phyloP scores from a whole-genome alignment of 2,329 filamentous ascomycete genomes.

The Trichoderma brevicompactum region DNA sequence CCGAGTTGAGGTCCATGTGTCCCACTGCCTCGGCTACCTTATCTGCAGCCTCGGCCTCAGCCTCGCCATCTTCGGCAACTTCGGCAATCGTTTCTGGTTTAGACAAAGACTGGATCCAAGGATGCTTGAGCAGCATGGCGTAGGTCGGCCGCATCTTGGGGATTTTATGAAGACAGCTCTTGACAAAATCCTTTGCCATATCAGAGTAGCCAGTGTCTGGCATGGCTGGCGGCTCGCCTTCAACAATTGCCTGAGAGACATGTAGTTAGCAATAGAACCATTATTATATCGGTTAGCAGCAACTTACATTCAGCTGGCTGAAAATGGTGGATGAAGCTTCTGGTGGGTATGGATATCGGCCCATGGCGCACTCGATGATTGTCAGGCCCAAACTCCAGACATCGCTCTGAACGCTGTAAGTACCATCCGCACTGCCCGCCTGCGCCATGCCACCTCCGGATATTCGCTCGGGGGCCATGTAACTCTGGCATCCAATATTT shows the following conservation, averaged over 20 bases:
- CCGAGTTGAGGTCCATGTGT: conserved; percentile 47
- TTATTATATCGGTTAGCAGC: not conserved
- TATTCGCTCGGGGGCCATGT: conserved; percentile 98
- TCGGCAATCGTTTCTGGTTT: conserved; percentile 77
- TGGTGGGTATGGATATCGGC: conserved; percentile 92
- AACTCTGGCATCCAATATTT: conserved; percentile 98
- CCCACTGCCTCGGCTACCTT: conserved; percentile 50
- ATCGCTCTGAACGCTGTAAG: conserved; percentile 96
- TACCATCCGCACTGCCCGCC: conserved; percentile 72
- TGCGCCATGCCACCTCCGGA: conserved; percentile 80
- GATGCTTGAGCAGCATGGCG: conserved; percentile 82
- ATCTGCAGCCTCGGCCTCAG: conserved; percentile 42
- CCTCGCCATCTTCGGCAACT: conserved; percentile 66
- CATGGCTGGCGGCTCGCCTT: conserved; percentile 91
- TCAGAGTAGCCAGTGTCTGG: conserved; percentile 79
- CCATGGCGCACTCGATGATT: conserved; percentile 94
- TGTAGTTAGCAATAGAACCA: conserved; percentile 27
- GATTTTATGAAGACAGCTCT: conserved; percentile 88
- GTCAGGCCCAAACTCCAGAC: conserved; percentile 96
- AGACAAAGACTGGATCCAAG: conserved; percentile 79
- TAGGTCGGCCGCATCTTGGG: conserved; percentile 94
- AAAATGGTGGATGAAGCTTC: conserved; percentile 99
- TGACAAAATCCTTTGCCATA: conserved; percentile 82
- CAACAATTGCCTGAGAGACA: conserved; percentile 80
- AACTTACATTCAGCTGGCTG: conserved; percentile 89